Percentiles rank a stretch among this genome's conserved stretches.
These are phyloP conservation scores for Kuraishia piskuri DNA, from an alignment of 805 yeast genomes.

Conservation along the genomic window DNA sequence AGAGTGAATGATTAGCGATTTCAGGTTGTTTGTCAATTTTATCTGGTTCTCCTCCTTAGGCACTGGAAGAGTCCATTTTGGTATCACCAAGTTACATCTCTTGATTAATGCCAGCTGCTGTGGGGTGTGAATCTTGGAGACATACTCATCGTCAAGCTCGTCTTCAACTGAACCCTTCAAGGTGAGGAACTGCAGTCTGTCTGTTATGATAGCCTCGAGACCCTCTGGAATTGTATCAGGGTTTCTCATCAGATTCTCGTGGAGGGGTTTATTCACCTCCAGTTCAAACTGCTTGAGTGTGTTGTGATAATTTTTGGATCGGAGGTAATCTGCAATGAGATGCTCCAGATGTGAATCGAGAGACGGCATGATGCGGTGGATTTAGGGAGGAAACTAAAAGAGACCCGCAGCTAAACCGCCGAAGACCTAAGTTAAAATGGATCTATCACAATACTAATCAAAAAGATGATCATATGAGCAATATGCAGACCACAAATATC, in stretches of 20 bases:
- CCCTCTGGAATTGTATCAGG: constrained; percentile 22
- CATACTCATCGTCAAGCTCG: constrained; percentile 4
- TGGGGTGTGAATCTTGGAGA: constrained; percentile 10
- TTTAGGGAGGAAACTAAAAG: background rate
- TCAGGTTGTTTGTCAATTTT: constrained; percentile 8
- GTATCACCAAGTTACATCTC: constrained; percentile 11
- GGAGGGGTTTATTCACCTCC: constrained; percentile 31
- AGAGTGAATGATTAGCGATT: constrained; percentile 18
- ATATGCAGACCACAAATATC: too few relatives aligned
- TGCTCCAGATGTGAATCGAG: constrained; percentile 17
- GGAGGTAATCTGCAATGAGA: constrained; percentile 53
- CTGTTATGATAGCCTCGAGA: constrained; percentile 25
- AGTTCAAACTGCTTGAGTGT: constrained; percentile 41
- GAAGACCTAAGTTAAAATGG: background rate
- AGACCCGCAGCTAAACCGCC: background rate
- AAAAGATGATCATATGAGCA: too few relatives aligned
- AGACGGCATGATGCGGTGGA: background rate
- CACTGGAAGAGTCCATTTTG: constrained; percentile 16
- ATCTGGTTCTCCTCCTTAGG: constrained; percentile 8
- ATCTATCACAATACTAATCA: too few relatives aligned
- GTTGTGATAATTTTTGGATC: constrained; percentile 32
- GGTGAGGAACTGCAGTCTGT: constrained; percentile 19
- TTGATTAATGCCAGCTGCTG: constrained; percentile 15
- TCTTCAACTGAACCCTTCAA: constrained; percentile 6
- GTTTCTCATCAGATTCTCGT: constrained; percentile 8